A percentile compares a stretch with the other conserved stretches of the same genome.
Conservation (phyloP, 805 yeast genomes). For the Kurtzmaniella fragi region DNA sequence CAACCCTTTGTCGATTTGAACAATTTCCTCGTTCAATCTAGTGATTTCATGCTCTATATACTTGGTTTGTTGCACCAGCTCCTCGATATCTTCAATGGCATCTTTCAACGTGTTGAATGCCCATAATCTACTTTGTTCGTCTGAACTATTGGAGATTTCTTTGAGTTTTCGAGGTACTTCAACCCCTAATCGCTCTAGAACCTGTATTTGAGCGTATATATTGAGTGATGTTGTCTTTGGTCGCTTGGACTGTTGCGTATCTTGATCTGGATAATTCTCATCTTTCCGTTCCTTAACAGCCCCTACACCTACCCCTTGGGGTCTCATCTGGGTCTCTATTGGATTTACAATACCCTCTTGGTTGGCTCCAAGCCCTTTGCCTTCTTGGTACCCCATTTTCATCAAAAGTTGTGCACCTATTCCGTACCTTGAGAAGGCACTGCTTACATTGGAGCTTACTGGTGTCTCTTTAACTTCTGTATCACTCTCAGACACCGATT, state of each 20-base stretch:
- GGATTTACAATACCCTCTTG: conserved; percentile 79
- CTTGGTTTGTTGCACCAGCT: too few relatives aligned
- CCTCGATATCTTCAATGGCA: too few relatives aligned
- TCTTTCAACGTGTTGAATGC: too few relatives aligned
- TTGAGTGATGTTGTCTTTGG: conserved; percentile 9
- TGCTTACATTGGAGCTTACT: conserved; percentile 33
- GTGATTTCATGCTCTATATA: too few relatives aligned
- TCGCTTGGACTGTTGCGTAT: conserved; percentile 3
- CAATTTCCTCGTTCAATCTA: too few relatives aligned
- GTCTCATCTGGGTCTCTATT: conserved; percentile 62
- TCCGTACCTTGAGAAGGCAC: conserved; percentile 49
- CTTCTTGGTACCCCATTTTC: conserved; percentile 83
- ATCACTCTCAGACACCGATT: conserved; percentile 43
- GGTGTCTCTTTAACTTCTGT: conserved; percentile 17
- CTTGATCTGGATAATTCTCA: conserved; percentile 18
- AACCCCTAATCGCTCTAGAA: conserved; percentile 27
- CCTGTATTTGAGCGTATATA: conserved; percentile 31
- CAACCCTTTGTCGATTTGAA: too few relatives aligned
- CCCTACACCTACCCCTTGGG: conserved; percentile 73
- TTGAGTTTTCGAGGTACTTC: conserved; percentile 33
- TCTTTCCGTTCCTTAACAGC: conserved; percentile 40
- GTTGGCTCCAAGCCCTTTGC: conserved; percentile 76
- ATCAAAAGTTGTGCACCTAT: conserved; percentile 75
- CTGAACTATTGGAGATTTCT: conserved; percentile 22
- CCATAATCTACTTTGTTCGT: neutral